Percentiles rank a stretch among this genome's conserved stretches.
Evolutionary conservation across 2,329 filamentous ascomycete genomes (phyloP).

Genomic region (Dothiorella sarmentorum): DNA sequence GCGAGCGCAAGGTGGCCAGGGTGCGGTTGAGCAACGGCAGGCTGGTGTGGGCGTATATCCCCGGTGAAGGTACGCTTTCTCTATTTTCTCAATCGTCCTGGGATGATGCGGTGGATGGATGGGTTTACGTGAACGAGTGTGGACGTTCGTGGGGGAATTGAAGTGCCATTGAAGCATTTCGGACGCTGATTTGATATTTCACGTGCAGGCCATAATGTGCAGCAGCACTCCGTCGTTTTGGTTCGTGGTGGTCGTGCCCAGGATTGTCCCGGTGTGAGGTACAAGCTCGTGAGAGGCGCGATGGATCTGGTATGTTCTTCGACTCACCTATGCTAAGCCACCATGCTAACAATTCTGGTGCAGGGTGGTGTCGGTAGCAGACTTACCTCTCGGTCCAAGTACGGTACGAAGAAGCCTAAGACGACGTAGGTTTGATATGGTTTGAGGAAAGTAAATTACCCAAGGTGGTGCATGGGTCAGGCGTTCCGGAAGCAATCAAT

Average conservation of each 20-base stretch:
- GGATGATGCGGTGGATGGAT: background rate
- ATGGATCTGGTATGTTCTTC: conserved; percentile 78
- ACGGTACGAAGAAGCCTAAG: conserved; percentile 98
- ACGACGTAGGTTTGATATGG: conserved; percentile 27
- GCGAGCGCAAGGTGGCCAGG: conserved; percentile 91
- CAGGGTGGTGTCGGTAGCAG: conserved; percentile 88
- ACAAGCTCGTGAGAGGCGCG: conserved; percentile 86
- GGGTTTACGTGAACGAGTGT: background rate
- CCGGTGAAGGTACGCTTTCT: conserved; percentile 73
- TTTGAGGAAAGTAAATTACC: background rate
- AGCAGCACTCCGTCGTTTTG: conserved; percentile 96
- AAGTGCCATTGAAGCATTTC: background rate
- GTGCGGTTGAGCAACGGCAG: conserved; percentile 83
- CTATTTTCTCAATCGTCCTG: background rate
- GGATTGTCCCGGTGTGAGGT: conserved; percentile 98
- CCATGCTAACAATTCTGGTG: conserved; percentile 25
- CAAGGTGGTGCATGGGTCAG: background rate
- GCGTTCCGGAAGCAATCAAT: background rate
- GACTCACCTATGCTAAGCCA: too few species aligned
- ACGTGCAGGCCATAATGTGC: conserved; percentile 78
- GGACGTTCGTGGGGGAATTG: background rate
- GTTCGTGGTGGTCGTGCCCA: conserved; percentile 90
- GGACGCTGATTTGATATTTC: conserved; percentile 4
- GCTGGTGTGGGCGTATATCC: conserved; percentile 89
- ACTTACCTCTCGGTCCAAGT: conserved; percentile 85